A percentile compares a stretch with the other conserved stretches of the same genome.
Evolutionary conservation across 176 grass and related monocot genomes (phyloP).

Genomic region (Carex myosuroides): DNA sequence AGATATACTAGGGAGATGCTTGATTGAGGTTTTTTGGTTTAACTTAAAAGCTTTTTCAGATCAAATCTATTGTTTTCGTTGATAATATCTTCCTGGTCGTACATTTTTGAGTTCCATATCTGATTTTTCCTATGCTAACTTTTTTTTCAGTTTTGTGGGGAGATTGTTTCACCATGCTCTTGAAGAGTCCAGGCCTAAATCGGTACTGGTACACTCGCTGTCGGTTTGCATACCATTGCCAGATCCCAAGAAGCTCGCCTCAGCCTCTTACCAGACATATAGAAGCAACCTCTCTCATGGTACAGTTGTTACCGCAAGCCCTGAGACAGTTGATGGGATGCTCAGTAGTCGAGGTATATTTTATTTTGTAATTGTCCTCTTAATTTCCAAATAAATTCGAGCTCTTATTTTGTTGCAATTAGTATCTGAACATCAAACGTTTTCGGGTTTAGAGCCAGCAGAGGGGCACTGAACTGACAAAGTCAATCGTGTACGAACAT

Average conservation of each 20-base stretch:
- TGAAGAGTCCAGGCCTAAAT: conserved; percentile 88
- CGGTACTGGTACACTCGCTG: conserved; percentile 88
- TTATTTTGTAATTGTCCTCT: conserved; percentile 4
- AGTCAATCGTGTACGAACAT: too few relatives aligned
- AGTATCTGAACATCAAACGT: neutral
- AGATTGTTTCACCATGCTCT: conserved; percentile 80
- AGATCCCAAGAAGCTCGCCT: conserved; percentile 87
- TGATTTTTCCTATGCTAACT: conserved; percentile 21
- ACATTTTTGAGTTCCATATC: neutral
- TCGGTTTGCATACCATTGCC: conserved; percentile 93
- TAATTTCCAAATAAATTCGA: neutral
- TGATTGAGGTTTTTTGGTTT: neutral
- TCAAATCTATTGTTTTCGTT: conserved; percentile 7
- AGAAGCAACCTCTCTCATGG: conserved; percentile 94
- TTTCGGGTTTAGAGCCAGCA: neutral
- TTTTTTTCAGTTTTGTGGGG: conserved; percentile 77
- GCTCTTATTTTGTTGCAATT: neutral
- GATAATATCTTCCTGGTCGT: neutral
- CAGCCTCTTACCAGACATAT: conserved; percentile 92
- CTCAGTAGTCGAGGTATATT: conserved; percentile 74
- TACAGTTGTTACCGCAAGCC: conserved; percentile 78
- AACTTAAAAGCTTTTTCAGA: neutral
- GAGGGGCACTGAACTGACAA: neutral
- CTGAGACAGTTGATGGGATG: conserved; percentile 87
- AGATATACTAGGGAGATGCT: too few relatives aligned